Base-by-base conservation (phyloP, 164 flowering plant species). In the Nymphaea colorata region DNA sequence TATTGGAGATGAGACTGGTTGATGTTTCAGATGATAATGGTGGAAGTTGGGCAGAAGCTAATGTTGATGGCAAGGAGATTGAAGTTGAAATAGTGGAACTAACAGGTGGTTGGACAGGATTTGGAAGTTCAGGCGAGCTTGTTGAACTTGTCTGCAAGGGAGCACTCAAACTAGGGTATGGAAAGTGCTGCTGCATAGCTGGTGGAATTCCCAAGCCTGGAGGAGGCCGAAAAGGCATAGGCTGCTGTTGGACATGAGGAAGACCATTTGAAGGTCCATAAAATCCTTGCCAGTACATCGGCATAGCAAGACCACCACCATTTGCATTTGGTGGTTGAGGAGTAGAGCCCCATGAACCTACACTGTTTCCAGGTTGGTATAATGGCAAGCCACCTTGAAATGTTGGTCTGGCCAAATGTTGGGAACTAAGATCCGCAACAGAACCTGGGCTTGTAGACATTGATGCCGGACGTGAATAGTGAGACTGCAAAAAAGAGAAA, bases 211-310 rank as follows among this genome's bases (percentile, higher is more conserved):
- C 67, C 76, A 88, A 67, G 57, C 91, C 95, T 60, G 84, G 86
- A 41, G 94, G 89, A 8, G 97, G 93, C 14, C 85, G 88, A 69
- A 84, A 61, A 61, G 64, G 80, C 76, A 87, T 68, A 71, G 95
- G 76, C 64, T 87, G 97, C 53, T 87, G 97, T 43, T 81, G 87
- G 69, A 81, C 17, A 66, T 83, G 92, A 42, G 87, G 87, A 66
- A 84, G 85, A 72, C 89, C 97, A 73, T 76, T 82, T 16, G 86
- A 76, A 44, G 92, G 79, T 12, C 87, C 93, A 79, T 88, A 92
- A 66, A 71, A 86, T 65, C 96, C 96, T 76, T 77, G 96, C 94
- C 96, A 90, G 67, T 92, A 88, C 96, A 89, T 89, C 45, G 97
- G 93, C 88, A 89, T 79, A 4, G 91, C 79, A 75, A 87, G 77